These are phyloP conservation scores for Cucurbita moschata DNA, from an alignment of 306 rosid species.

Conservation along the genomic window DNA sequence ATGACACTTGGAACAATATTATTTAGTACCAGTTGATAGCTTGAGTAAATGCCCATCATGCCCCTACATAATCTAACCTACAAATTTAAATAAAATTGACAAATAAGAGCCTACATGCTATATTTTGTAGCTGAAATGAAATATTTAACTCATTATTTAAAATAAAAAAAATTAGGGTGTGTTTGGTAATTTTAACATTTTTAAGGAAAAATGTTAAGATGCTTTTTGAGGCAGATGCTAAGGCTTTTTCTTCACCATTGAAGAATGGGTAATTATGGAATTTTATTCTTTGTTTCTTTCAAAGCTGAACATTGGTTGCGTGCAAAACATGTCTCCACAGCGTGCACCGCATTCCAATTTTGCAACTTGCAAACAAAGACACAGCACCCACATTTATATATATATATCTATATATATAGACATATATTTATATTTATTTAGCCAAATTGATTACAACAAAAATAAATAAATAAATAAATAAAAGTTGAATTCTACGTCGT, in stretches of 20 bases:
- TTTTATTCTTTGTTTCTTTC: neutral
- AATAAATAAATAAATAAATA: too few relatives aligned
- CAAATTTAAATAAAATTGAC: neutral
- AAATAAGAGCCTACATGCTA: neutral
- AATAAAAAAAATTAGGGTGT: too few relatives aligned
- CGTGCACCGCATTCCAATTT: neutral
- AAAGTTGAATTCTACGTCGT: neutral
- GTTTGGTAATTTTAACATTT: too few relatives aligned
- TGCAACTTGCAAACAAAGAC: neutral
- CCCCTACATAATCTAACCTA: neutral
- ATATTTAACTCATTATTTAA: neutral
- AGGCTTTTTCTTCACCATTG: neutral
- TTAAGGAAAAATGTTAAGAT: too few relatives aligned
- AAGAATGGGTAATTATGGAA: neutral
- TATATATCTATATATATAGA: too few relatives aligned
- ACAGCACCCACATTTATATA: neutral
- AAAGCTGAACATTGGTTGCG: neutral
- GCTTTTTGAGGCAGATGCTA: neutral
- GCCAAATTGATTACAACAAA: neutral
- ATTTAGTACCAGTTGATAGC: neutral
- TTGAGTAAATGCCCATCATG: neutral
- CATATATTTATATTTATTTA: neutral
- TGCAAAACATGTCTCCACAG: neutral
- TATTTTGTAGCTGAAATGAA: neutral
- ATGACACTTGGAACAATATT: neutral